Evolutionary conservation across 768 basidiomycete genomes (phyloP).

Genomic region (Hysterangium stoloniferum): DNA sequence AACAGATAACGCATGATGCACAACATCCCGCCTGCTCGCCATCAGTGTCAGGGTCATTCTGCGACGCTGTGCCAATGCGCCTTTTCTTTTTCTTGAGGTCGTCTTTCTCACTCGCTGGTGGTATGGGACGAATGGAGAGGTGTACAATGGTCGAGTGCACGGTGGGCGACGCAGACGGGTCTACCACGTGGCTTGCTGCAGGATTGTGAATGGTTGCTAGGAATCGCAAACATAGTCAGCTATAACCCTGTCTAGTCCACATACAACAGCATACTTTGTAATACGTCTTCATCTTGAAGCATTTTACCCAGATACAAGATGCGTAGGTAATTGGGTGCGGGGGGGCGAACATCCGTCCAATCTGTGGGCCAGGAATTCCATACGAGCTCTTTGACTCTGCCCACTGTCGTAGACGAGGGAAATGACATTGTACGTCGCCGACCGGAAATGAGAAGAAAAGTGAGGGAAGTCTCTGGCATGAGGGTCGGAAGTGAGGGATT

Average conservation of each 20-base stretch:
- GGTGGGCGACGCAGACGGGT: constrained; percentile 21
- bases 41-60: not conserved
- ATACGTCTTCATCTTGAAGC: constrained; percentile 76
- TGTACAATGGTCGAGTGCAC: constrained; percentile 59
- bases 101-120: constrained; percentile 41
- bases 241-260: no score
- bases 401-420: constrained; percentile 66
- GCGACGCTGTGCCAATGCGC: constrained; percentile 20
- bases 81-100: constrained; percentile 49
- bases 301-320: constrained; percentile 73
- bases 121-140: constrained; percentile 59
- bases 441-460: constrained; percentile 68
- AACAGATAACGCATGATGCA: constrained; percentile 1
- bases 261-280: constrained; percentile 36
- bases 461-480: constrained; percentile 54
- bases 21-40: not conserved
- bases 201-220: not conserved
- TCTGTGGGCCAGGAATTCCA: constrained; percentile 81
- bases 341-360: constrained; percentile 74
- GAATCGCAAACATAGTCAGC: not conserved
- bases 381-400: constrained; percentile 73
- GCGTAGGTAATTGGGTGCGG: constrained; percentile 68
- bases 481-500: not conserved
- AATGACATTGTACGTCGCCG: constrained; percentile 63
- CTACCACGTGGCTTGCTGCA: constrained; percentile 16